A percentile compares a stretch with the other conserved stretches of the same genome.
Evolutionary conservation across 176 grass and related monocot species (phyloP).

Genomic region (Zea mays): Zm-B73-REFERENCE-NAM-5.0 NC_050096.1:2817001-2817500

Average conservation of each 20-base stretch:
- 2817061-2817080: constrained; percentile 89
- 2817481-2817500: constrained; percentile 25
- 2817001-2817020: constrained; percentile 85
- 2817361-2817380: neutral
- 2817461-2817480: neutral
- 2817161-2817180: neutral
- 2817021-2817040: constrained; percentile 98
- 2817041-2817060: constrained; percentile 82
- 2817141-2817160: neutral
- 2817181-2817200: neutral
- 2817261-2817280: constrained; percentile 85
- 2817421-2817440: neutral
- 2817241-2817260: constrained; percentile 92
- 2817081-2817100: constrained; percentile 75
- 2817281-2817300: constrained; percentile 90
- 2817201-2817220: constrained; percentile 44
- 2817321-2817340: constrained; percentile 89
- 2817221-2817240: constrained; percentile 67
- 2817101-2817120: constrained; percentile 62
- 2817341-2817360: constrained; percentile 90
- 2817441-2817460: constrained; percentile 17
- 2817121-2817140: constrained; percentile 88
- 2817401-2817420: constrained; percentile 24
- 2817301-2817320: constrained; percentile 60
- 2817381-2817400: constrained; percentile 27